Conservation (phyloP, 169 alveolate genomes). For the Plasmodium knowlesi region DNA sequence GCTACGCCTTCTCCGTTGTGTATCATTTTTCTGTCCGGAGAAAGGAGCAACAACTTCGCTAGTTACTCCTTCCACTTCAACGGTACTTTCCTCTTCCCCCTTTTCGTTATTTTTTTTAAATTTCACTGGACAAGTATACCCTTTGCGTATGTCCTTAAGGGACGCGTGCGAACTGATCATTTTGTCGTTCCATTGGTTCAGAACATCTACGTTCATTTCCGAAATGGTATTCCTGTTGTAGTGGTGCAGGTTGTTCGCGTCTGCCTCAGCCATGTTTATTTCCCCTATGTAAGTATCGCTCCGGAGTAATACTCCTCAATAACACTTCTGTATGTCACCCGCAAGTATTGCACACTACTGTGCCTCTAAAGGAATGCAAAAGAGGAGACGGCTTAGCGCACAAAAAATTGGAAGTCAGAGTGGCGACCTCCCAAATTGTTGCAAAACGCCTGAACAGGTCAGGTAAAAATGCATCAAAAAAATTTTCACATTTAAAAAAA, state of each 20-base stretch:
- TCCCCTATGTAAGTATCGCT: not conserved
- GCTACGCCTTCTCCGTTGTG: not conserved
- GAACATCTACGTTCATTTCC: not conserved
- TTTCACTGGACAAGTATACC: not conserved
- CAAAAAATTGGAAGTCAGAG: not conserved
- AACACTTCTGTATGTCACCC: not conserved
- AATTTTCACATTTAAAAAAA: not conserved
- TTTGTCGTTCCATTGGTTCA: not conserved
- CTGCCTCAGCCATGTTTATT: not conserved
- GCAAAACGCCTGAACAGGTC: not conserved
- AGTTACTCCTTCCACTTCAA: not conserved
- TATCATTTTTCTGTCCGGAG: not conserved
- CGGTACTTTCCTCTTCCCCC: not conserved
- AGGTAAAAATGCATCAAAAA: not conserved
- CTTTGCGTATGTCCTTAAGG: not conserved
- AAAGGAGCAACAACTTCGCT: not conserved
- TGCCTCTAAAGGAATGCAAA: not conserved
- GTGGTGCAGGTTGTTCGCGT: not conserved
- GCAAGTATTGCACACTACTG: not conserved
- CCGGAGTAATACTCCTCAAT: not conserved
- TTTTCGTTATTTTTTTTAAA: not conserved
- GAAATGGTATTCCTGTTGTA: not conserved
- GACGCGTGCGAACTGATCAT: not conserved
- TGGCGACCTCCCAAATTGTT: not conserved
- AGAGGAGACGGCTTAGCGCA: not conserved